Base-by-base conservation (phyloP, 2,329 filamentous ascomycete species). In the Cryphonectria nitschkei region DNA sequence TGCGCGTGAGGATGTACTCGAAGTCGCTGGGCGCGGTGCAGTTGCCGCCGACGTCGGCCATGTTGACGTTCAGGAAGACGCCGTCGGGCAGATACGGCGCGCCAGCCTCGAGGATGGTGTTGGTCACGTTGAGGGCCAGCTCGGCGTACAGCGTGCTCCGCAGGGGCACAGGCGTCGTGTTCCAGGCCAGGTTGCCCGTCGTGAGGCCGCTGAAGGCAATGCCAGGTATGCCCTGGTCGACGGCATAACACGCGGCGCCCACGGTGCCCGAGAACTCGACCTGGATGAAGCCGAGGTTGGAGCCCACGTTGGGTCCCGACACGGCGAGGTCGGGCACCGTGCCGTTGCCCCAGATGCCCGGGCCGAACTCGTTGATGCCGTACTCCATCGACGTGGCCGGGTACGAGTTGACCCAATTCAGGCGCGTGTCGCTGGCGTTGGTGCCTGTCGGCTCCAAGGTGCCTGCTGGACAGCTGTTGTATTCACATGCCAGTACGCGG, bases 351-450 rank as follows among this genome's bases (percentile, higher is more conserved):
- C 89, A 92, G 68, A 87, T 81, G 56, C 83, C 80, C 0, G 86
- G 84, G 0, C 84, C 85, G 50, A 89, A 83, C 5, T 81, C 84
- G 72, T 88, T 80, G 76, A 92, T 88, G 52, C 90, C 90, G 77
- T 87, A 86, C 70, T 87, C 85, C 76, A 91, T 89, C 1, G 88
- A 82, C 0, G 90, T 92, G 1, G 88, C 88, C 0, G 91, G 90
- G 79, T 83, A 92, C 0, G 88, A 90, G 81, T 93, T 93, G 71
- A 93, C 90, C 83, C 91, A 93, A 83, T 92, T 90, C 62, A 92
- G 83, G 6, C 87, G 85, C 0, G 87, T 82, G 71, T 87, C 82
- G 0, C 85, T 85, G 13, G 81, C 79, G 76, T 93, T 91, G 74
- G 80, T 78, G 54, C 90, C 90, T 22, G 83, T 82, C 1, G 89